A percentile compares a stretch with the other conserved stretches of the same genome.
These are phyloP conservation scores for Astragalus glycyphyllos DNA, from an alignment of 306 rosid species.

Conservation along the genomic window DNA sequence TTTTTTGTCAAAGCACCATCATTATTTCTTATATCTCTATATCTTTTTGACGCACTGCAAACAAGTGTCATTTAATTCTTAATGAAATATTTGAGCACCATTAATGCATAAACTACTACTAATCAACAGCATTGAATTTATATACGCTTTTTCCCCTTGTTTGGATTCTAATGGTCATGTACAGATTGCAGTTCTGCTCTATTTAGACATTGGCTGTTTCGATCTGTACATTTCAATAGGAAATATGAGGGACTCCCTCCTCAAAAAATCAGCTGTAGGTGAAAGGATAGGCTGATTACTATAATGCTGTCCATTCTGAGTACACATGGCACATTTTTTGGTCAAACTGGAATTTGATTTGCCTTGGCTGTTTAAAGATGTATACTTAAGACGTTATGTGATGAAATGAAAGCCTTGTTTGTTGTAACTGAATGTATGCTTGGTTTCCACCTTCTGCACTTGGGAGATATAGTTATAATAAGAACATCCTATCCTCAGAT, in stretches of 20 bases:
- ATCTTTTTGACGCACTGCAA: neutral
- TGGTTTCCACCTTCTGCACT: neutral
- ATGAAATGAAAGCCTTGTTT: neutral
- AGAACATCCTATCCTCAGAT: neutral
- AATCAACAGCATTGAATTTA: neutral
- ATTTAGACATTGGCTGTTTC: neutral
- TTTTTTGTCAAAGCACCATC: neutral
- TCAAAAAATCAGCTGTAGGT: neutral
- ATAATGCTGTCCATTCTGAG: conserved; percentile 33
- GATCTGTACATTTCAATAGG: conserved; percentile 10
- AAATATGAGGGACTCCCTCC: neutral
- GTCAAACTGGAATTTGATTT: conserved; percentile 22
- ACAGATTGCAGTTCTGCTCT: conserved; percentile 8
- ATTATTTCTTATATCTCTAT: neutral
- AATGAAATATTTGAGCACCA: neutral
- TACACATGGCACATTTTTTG: conserved; percentile 35
- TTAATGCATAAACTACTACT: neutral
- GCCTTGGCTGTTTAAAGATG: conserved; percentile 4
- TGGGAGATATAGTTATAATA: neutral
- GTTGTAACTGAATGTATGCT: neutral
- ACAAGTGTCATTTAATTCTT: neutral
- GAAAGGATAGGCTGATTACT: conserved; percentile 45
- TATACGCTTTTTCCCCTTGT: neutral
- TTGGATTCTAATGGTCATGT: conserved; percentile 14
- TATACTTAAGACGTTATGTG: neutral